These are phyloP conservation scores for Lactuca saligna DNA, from an alignment of 129 eudicot species.

Conservation along the genomic window DNA sequence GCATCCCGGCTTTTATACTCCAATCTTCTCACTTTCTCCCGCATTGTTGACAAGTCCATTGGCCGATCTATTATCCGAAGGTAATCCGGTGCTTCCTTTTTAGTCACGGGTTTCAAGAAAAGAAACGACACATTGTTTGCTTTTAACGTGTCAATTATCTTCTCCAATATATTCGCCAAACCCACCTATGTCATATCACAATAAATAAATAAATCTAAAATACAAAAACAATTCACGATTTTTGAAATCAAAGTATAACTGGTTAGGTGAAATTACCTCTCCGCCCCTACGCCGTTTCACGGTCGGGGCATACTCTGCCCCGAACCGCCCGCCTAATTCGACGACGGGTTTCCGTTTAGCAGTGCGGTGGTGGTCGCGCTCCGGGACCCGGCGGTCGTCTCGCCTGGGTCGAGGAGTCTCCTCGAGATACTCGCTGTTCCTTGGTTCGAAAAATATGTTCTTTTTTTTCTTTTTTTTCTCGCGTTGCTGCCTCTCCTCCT, in stretches of 20 bases:
- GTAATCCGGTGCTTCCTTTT: conserved; percentile 94
- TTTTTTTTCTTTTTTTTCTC: conserved; percentile 77
- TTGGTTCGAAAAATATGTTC: conserved; percentile 45
- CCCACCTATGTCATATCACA: conserved; percentile 52
- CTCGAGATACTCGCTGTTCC: conserved; percentile 57
- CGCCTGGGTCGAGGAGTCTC: conserved; percentile 58
- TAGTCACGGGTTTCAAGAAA: conserved; percentile 76
- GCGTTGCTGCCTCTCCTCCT: conserved; percentile 61
- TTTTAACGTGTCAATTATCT: conserved; percentile 62
- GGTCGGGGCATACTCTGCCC: conserved; percentile 52
- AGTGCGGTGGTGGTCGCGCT: conserved; percentile 57
- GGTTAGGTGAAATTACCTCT: conserved; percentile 53
- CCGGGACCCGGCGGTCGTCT: conserved; percentile 55
- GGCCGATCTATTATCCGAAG: conserved; percentile 51
- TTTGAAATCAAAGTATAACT: no score
- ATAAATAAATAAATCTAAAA: no score
- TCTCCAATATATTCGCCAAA: conserved; percentile 69
- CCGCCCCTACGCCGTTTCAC: conserved; percentile 91
- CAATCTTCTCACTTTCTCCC: conserved; percentile 69
- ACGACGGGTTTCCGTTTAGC: conserved; percentile 51
- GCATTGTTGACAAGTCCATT: conserved; percentile 83
- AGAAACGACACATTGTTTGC: conserved; percentile 62
- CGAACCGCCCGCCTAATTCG: conserved; percentile 51
- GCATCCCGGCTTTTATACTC: conserved; percentile 73
- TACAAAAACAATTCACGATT: no score